Evolutionary conservation across 345 rosid genomes (phyloP).

Genomic region (Durio zibethinus): DNA sequence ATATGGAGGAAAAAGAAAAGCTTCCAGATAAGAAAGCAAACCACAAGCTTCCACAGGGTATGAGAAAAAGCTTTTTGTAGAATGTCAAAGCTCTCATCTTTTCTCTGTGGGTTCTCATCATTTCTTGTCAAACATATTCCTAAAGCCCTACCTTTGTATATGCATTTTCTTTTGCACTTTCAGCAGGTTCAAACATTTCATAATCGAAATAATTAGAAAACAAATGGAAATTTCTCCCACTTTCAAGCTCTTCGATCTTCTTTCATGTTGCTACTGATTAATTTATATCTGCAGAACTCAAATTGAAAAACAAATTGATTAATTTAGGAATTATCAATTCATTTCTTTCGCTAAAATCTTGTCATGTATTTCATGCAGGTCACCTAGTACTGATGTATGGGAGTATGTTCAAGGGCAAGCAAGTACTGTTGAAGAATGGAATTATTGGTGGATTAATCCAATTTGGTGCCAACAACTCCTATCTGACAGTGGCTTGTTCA

Average conservation of each 20-base stretch:
- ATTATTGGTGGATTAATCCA: constrained; percentile 5
- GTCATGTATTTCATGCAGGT: constrained; percentile 15
- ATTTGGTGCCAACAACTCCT: constrained; percentile 8
- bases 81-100: constrained; percentile 10
- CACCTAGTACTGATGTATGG: constrained; percentile 12
- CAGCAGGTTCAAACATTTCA: neutral
- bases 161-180: neutral
- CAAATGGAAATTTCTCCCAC: neutral
- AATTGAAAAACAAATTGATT: no score
- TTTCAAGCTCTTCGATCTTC: neutral
- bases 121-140: neutral
- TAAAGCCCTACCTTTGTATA: neutral
- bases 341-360: neutral
- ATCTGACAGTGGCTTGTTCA: constrained; percentile 9
- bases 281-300: neutral
- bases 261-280: neutral
- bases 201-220: neutral
- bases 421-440: neutral
- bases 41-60: constrained; percentile 42
- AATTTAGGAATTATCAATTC: no score
- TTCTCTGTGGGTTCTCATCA: neutral
- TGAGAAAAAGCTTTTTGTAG: neutral
- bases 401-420: neutral
- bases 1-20: constrained; percentile 34
- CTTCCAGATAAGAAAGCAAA: constrained; percentile 35